A percentile compares a stretch with the other conserved stretches of the same genome.
Evolutionary conservation across 768 basidiomycete species (phyloP).

Genomic region (Boletus sp.): DNA sequence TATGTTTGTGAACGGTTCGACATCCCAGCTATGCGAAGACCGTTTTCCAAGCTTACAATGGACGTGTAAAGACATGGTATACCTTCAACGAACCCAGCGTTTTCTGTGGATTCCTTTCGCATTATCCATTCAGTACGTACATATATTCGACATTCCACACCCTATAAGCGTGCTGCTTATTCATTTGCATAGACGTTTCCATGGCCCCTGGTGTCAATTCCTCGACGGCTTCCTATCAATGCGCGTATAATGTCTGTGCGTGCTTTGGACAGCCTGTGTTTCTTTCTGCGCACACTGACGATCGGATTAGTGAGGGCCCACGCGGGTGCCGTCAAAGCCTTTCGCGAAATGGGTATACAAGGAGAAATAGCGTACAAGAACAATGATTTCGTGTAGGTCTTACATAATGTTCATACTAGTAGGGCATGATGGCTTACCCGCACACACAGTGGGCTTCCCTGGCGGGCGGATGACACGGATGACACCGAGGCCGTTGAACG

Average conservation of each 20-base stretch:
- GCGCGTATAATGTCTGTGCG: constrained; percentile 38
- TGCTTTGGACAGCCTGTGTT: background rate
- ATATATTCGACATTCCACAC: too few species aligned
- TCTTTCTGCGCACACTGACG: background rate
- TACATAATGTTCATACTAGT: too few species aligned
- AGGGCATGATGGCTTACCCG: too few species aligned
- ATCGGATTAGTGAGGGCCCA: constrained; percentile 43
- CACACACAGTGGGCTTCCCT: constrained; percentile 40
- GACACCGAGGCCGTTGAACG: constrained; percentile 46
- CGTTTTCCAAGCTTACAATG: too few species aligned
- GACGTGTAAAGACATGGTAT: too few species aligned
- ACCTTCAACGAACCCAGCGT: too few species aligned
- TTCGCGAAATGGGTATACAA: constrained; percentile 45
- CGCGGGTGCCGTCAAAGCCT: constrained; percentile 50
- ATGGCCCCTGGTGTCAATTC: constrained; percentile 43
- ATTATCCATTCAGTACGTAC: constrained; percentile 5
- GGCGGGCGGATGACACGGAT: constrained; percentile 44
- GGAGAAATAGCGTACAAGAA: constrained; percentile 57
- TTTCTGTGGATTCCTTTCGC: too few species aligned
- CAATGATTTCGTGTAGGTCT: constrained; percentile 47
- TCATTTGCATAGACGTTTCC: constrained; percentile 37
- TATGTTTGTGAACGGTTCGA: too few species aligned
- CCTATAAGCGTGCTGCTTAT: constrained; percentile 19
- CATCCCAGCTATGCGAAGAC: too few species aligned
- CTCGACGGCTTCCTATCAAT: constrained; percentile 45